Conservation (phyloP, 2,329 filamentous ascomycete species). For the Pseudocercospora musae region DNA sequence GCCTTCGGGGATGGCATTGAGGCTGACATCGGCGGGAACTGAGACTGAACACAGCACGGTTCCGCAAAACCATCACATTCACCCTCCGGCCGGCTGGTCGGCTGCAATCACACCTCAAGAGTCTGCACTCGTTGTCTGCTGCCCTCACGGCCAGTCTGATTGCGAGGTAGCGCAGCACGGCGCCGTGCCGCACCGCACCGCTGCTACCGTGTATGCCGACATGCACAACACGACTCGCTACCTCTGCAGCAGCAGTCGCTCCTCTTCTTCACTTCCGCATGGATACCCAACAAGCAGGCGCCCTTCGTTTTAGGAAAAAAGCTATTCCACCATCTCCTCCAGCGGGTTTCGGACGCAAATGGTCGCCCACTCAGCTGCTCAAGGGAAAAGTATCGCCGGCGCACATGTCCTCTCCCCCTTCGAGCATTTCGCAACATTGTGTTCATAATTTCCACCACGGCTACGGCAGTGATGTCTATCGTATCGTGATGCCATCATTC, state of each 20-base stretch:
- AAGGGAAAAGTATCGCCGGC: not conserved
- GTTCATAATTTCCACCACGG: constrained; percentile 6
- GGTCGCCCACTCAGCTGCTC: not conserved
- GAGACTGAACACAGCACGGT: not conserved
- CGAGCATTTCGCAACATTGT: constrained; percentile 1
- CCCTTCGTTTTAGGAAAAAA: constrained; percentile 4
- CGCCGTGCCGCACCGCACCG: not conserved
- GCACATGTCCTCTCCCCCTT: not conserved
- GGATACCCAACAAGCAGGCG: constrained; percentile 14
- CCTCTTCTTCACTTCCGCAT: constrained; percentile 6
- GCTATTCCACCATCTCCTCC: not conserved
- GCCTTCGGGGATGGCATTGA: constrained; percentile 34
- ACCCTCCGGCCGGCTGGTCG: not conserved
- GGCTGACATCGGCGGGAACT: constrained; percentile 22
- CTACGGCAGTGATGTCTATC: not conserved
- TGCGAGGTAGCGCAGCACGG: not conserved
- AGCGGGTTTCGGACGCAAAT: not conserved
- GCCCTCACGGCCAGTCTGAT: not conserved
- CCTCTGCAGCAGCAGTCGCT: not conserved
- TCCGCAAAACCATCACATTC: not conserved
- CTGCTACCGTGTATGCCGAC: not conserved
- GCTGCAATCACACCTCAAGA: not conserved
- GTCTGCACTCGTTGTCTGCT: not conserved
- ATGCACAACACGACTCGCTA: not conserved
- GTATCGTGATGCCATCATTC: not conserved